phyloP scores from a whole-genome alignment of 1,139 yeast genomes.

The Nakaseomyces sp. region DNA sequence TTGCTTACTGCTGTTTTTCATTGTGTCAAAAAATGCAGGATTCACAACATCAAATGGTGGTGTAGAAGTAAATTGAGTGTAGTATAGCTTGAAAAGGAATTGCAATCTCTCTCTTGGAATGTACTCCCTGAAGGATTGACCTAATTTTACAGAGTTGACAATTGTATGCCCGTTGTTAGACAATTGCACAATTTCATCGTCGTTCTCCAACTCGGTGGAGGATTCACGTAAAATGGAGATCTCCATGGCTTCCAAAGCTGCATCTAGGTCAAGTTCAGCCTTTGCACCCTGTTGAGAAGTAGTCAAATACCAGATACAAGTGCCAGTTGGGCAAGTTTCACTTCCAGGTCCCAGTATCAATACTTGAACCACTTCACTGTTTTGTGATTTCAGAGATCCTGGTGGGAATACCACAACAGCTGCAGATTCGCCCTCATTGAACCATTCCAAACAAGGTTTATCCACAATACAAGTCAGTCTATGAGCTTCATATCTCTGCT shows the following conservation, averaged over 20 bases:
- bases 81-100: conserved; percentile 68
- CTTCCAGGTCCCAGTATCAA: conserved; percentile 82
- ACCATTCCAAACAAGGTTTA: conserved; percentile 87
- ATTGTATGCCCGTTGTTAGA: conserved; percentile 63
- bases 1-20: conserved; percentile 10
- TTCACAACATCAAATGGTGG: conserved; percentile 42
- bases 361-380: conserved; percentile 71
- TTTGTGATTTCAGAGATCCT: conserved; percentile 57
- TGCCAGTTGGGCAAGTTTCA: conserved; percentile 84
- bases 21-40: conserved; percentile 33
- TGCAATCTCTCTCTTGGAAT: conserved; percentile 75
- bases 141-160: conserved; percentile 73
- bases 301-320: conserved; percentile 83
- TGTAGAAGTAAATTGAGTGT: conserved; percentile 60
- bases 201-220: conserved; percentile 44
- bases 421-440: conserved; percentile 71
- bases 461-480: conserved; percentile 76
- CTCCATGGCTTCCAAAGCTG: conserved; percentile 75
- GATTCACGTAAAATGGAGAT: conserved; percentile 71
- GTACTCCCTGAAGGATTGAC: conserved; percentile 74
- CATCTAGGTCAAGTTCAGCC: conserved; percentile 71
- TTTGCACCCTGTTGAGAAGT: conserved; percentile 63
- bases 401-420: conserved; percentile 95
- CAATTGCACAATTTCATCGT: conserved; percentile 45
- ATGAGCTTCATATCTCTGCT: conserved; percentile 47